Evolutionary conservation across 176 grass and related monocot genomes (phyloP).

Genomic region (Oryza glumipatula): DNA sequence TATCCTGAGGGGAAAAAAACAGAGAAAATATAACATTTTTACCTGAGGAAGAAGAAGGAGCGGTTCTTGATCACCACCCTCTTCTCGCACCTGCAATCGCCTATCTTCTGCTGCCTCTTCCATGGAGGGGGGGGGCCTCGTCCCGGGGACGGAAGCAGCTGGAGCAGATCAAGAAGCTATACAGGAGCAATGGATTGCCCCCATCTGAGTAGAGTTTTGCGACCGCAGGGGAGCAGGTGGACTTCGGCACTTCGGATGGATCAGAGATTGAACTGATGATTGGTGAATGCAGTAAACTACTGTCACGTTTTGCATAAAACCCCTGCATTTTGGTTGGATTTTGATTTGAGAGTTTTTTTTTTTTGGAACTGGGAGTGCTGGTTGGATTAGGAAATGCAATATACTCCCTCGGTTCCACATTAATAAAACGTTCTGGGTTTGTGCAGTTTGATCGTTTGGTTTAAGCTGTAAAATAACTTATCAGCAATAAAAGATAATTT

Average conservation of each 20-base stretch:
- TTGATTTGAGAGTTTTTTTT: not conserved
- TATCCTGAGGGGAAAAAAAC: not conserved
- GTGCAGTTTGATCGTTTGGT: too few species aligned
- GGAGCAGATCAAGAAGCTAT: constrained; percentile 8
- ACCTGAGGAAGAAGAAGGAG: constrained; percentile 27
- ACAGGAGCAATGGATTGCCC: not conserved
- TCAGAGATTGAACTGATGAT: not conserved
- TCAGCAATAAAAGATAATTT: too few species aligned
- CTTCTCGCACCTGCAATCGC: constrained; percentile 32
- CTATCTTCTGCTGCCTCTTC: constrained; percentile 13
- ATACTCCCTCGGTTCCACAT: too few species aligned
- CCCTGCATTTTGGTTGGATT: not conserved
- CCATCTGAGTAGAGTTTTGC: not conserved
- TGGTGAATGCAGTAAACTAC: not conserved
- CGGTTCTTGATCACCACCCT: constrained; percentile 28
- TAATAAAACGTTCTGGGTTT: too few species aligned
- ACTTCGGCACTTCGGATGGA: not conserved
- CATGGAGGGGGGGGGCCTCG: constrained; percentile 24
- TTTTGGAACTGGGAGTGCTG: too few species aligned
- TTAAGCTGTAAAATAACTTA: too few species aligned
- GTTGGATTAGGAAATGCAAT: too few species aligned
- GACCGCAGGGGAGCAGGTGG: not conserved
- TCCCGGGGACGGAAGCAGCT: constrained; percentile 20
- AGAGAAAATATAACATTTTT: not conserved
- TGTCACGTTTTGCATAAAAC: not conserved